These are phyloP conservation scores for Thelonectria olida DNA, from an alignment of 2,329 filamentous ascomycete genomes.

Conservation along the genomic window DNA sequence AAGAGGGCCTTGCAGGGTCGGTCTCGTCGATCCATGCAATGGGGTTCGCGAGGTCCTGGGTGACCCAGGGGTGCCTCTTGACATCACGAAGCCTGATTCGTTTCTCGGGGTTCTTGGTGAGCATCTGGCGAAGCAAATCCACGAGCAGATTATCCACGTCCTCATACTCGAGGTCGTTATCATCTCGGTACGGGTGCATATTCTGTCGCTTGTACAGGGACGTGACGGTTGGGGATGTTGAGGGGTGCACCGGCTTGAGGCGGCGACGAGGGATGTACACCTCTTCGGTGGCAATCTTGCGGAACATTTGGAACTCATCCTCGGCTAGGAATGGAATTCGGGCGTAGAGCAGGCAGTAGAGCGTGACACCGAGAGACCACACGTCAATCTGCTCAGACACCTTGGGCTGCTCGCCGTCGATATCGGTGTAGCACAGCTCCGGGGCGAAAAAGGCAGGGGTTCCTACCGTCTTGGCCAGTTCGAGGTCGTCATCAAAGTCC, in stretches of 20 bases:
- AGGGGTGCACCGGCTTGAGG: conserved; percentile 77
- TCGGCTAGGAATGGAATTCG: conserved; percentile 93
- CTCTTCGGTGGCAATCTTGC: conserved; percentile 90
- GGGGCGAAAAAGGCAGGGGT: conserved; percentile 98
- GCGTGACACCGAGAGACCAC: conserved; percentile 94
- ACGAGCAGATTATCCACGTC: conserved; percentile 81
- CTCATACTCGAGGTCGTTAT: conserved; percentile 85
- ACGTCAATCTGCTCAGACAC: conserved; percentile 96
- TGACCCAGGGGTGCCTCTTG: conserved; percentile 93
- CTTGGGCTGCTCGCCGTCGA: conserved; percentile 74
- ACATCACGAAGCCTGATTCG: conserved; percentile 91
- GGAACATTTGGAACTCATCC: conserved; percentile 92
- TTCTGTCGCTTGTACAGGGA: conserved; percentile 67
- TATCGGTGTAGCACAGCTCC: conserved; percentile 90
- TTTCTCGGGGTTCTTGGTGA: conserved; percentile 88
- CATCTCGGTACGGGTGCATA: conserved; percentile 74
- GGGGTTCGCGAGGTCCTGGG: conserved; percentile 78
- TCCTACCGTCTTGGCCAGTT: conserved; percentile 97
- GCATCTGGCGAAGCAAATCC: conserved; percentile 80
- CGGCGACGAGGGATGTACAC: conserved; percentile 86
- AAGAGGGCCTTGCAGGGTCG: conserved; percentile 80
- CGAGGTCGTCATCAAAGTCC: conserved; percentile 91
- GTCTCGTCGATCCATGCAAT: conserved; percentile 92
- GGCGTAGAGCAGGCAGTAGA: conserved; percentile 95
- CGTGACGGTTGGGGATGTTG: conserved; percentile 63